Base-by-base conservation (phyloP, 192 early-diverging fungal genomes). In the Coemansia umbellata region DNA sequence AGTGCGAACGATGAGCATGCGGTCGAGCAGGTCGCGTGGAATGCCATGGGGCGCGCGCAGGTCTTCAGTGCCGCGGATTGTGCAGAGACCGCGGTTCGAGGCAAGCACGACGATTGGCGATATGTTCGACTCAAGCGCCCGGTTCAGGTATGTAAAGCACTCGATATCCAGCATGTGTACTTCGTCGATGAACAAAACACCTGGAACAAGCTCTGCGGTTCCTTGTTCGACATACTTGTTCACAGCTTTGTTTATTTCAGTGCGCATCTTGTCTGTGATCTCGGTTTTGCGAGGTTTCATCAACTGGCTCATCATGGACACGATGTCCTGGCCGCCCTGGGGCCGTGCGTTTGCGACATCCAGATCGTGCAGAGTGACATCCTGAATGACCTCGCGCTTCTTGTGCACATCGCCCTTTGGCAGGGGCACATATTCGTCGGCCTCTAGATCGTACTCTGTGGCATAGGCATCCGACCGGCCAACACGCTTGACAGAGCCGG, bases 101-200 rank as follows among this genome's bases (percentile, higher is more conserved):
- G 97, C 97, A 74, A 99, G 88, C 40, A 99, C 88, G 11, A 99
- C 97, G 63, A 99, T 95, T 17, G 97, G 97, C 8, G 92, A 89
- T 26, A 99, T 82, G 27, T 89, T 82, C 1, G 92, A 94, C 72
- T 99, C 97, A 19, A 99, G 80, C 22, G 97, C 97, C 31, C 95
- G 91, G 81, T 97, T 99, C 50, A 99, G 80, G 62, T 96, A 99
- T 2, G 97, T 97, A 64, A 99, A 99, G 79, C 94, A 99, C 69
- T 99, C 97, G 63, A 99, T 94, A 75, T 99, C 97, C 19, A 99
- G 83, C 91, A 99, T 97, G 66, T 99, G 97, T 13, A 97, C 95
- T 78, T 98, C 97, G 73, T 99, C 97, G 60, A 99, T 91, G 54
- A 99, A 99, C 31, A 99, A 63, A 22, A 99, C 97, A 49, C 97